These are phyloP conservation scores for Hypoxylon sp. DNA, from an alignment of 2,329 filamentous ascomycete species.

Conservation along the genomic window DNA sequence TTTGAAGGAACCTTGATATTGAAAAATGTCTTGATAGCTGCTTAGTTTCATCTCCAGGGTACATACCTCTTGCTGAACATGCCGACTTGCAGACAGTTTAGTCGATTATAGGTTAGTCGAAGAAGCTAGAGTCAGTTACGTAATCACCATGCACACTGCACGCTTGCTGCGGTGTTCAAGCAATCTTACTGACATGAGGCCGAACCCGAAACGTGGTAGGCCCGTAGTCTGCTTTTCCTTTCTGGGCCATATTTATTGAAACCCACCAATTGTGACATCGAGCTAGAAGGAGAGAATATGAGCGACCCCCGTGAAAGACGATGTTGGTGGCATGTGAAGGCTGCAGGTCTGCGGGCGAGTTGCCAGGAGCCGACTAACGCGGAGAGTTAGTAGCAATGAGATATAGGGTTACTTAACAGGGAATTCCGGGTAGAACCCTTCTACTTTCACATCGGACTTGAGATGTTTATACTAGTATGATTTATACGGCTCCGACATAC, in stretches of 20 bases:
- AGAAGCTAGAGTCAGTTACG: constrained; percentile 9
- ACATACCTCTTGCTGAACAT: background rate
- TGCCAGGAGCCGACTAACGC: background rate
- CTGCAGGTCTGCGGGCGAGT: background rate
- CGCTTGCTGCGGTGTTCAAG: background rate
- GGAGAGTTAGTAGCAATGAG: background rate
- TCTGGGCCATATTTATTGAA: constrained; percentile 11
- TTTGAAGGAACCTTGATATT: constrained; percentile 5
- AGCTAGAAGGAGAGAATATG: constrained; percentile 3
- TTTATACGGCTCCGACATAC: too few species aligned
- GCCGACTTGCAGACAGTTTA: background rate
- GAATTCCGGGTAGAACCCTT: too few species aligned
- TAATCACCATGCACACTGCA: constrained; percentile 17
- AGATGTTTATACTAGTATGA: too few species aligned
- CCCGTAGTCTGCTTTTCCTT: constrained; percentile 3
- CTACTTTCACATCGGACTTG: too few species aligned
- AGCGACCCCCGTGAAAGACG: background rate
- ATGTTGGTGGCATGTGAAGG: constrained; percentile 18
- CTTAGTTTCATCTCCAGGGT: background rate
- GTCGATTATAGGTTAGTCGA: constrained; percentile 5
- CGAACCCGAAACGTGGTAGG: background rate
- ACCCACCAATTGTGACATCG: background rate
- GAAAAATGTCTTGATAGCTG: constrained; percentile 6
- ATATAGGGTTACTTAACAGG: background rate
- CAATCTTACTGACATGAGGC: constrained; percentile 11